phyloP scores from a whole-genome alignment of 108 stramenopile species.

The Nitzschia palea region DNA sequence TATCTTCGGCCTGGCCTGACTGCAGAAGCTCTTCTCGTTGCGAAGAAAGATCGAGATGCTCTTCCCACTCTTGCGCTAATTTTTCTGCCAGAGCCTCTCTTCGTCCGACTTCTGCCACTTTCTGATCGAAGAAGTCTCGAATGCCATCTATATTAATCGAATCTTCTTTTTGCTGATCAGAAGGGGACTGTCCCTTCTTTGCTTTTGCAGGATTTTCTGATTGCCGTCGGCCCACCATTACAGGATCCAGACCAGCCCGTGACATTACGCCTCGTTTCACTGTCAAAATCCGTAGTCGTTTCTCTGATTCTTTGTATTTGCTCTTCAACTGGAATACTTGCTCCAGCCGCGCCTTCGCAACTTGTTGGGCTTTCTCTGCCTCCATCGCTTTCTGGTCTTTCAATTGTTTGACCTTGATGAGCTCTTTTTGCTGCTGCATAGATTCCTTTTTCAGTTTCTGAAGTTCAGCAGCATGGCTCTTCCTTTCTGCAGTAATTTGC shows the following conservation, averaged over 20 bases:
- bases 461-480: slow-evolving; percentile 40
- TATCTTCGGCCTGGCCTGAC: not conserved
- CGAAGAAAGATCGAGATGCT: slow-evolving; percentile 50
- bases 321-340: slow-evolving; percentile 43
- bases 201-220: not conserved
- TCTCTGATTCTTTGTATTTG: slow-evolving; percentile 74
- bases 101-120: slow-evolving; percentile 51
- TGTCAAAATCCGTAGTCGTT: slow-evolving; percentile 56
- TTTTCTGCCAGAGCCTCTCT: slow-evolving; percentile 64
- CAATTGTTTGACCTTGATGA: slow-evolving; percentile 35
- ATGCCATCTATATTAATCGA: slow-evolving; percentile 27
- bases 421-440: slow-evolving; percentile 50
- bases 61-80: slow-evolving; percentile 72
- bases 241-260: slow-evolving; percentile 63
- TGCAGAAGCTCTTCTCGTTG: slow-evolving; percentile 31
- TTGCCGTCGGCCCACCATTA: slow-evolving; percentile 52
- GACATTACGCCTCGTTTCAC: slow-evolving; percentile 61
- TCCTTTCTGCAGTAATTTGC: slow-evolving; percentile 36
- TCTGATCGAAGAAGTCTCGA: slow-evolving; percentile 58
- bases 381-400: slow-evolving; percentile 37
- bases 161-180: not conserved
- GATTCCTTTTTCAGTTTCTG: slow-evolving; percentile 51
- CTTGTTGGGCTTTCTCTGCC: slow-evolving; percentile 62
- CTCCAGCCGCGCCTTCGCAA: slow-evolving; percentile 50
- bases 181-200: not conserved